Percentiles rank a stretch among this genome's conserved stretches.
Conservation (phyloP, 805 yeast genomes). For the Wickerhamiella dianesei region DNA sequence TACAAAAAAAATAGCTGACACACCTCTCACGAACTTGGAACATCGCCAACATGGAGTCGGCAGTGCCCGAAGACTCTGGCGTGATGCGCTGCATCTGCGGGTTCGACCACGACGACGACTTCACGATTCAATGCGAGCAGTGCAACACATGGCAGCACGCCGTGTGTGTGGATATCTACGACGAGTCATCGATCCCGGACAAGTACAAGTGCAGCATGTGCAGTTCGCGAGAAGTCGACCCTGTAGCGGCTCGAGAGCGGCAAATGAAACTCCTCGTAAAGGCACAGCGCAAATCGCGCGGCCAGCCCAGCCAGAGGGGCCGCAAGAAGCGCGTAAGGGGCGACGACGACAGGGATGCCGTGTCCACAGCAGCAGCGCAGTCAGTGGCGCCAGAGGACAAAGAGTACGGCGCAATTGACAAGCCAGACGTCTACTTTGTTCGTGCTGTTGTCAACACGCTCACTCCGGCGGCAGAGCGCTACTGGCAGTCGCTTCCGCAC, state of each 20-base stretch:
- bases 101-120: slow-evolving; percentile 82
- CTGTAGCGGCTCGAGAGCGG: slow-evolving; percentile 30
- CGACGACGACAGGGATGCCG: slow-evolving; percentile 5
- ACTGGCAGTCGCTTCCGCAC: background rate
- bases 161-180: slow-evolving; percentile 66
- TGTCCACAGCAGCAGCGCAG: slow-evolving; percentile 2
- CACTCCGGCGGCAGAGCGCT: slow-evolving; percentile 3
- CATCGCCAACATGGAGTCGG: slow-evolving; percentile 6
- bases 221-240: slow-evolving; percentile 39
- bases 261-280: slow-evolving; percentile 23
- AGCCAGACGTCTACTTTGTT: slow-evolving; percentile 6
- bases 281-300: slow-evolving; percentile 7
- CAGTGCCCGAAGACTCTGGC: slow-evolving; percentile 48
- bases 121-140: slow-evolving; percentile 84
- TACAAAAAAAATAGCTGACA: no score
- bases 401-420: background rate
- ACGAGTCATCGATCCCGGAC: slow-evolving; percentile 68
- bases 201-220: slow-evolving; percentile 70
- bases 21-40: no score
- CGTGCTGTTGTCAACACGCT: background rate
- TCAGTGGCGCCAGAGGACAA: slow-evolving; percentile 3
- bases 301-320: slow-evolving; percentile 1
- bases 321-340: background rate
- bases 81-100: slow-evolving; percentile 82
- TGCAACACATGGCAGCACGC: slow-evolving; percentile 95